Evolutionary conservation across 192 early-diverging fungal genomes (phyloP), one percentile per base, ranked within the genome.

Genomic region (Rhizoclosmatium sp.): DNA sequence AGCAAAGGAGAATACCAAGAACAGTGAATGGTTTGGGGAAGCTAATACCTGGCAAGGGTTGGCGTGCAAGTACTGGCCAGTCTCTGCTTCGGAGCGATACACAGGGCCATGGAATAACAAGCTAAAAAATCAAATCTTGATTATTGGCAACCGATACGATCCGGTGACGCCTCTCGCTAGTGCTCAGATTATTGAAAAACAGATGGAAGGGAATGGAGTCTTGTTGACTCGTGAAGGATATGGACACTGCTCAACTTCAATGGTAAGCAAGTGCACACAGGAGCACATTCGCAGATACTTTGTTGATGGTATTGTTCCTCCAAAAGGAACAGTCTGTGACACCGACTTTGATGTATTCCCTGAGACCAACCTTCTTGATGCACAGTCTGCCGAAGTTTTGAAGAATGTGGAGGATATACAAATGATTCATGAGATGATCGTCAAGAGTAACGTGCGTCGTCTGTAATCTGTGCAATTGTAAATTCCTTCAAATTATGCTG

Each of bases 81-180:
- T 60, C 14, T 31, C 40, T 14, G 76, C 82, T 16, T 69, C 72
- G 23, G 83, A 86, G 71, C 67, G 84, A 2, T 88, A 78, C 48
- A 23, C 77, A 12, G 87, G 87, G 12, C 87, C 87, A 0, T 88
- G 87, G 87, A 86, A 85, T 59, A 51, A 76, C 23, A 84, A 14
- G 16, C 65, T 79, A 0, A 82, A 80, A 39, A 83, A 80, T 45
- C 66, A 77, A 64, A 64, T 77, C 3, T 61, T 88, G 47, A 40
- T 87, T 39, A 72, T 87, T 59, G 82, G 84, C 54, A 84, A 80
- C 65, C 82, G 78, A 2, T 81, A 68, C n/a, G 87, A 86, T 68
- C 87, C 87, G 59, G 87, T 85, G 31, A 88, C 87, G 12, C 87
- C 87, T 1, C 68, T 84, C 42, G 78, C 75, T 31, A 75, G 76